Conservation (phyloP, 805 yeast genomes). For the Saccharomycopsis sp. region DNA sequence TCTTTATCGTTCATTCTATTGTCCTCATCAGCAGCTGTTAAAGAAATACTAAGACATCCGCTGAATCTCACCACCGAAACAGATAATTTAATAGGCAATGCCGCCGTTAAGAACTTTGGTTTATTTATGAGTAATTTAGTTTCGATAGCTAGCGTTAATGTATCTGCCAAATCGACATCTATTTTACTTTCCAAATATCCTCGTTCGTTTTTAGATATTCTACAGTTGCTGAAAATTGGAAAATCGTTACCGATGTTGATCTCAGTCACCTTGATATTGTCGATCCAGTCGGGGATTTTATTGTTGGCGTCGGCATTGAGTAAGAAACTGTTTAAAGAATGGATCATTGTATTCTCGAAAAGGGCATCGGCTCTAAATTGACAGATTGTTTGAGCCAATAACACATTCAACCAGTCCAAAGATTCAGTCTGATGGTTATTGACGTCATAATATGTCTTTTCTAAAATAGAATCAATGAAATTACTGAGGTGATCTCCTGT, state of each 20-base stretch:
- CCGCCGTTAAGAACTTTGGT: constrained; percentile 80
- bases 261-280: constrained; percentile 71
- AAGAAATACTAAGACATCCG: constrained; percentile 81
- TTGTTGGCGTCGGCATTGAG: constrained; percentile 37
- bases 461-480: constrained; percentile 51
- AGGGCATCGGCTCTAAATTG: constrained; percentile 88
- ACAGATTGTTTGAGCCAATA: constrained; percentile 83
- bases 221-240: constrained; percentile 91
- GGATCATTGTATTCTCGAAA: constrained; percentile 74
- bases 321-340: constrained; percentile 65
- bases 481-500: constrained; percentile 19
- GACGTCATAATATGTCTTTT: constrained; percentile 89
- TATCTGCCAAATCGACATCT: constrained; percentile 84
- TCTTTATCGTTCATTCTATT: constrained; percentile 23
- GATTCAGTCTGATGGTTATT: constrained; percentile 84
- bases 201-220: constrained; percentile 50
- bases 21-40: constrained; percentile 27
- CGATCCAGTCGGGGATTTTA: constrained; percentile 74
- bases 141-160: constrained; percentile 78
- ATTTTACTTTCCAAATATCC: constrained; percentile 74
- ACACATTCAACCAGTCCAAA: constrained; percentile 93
- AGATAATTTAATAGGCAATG: constrained; percentile 74
- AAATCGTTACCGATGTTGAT: constrained; percentile 91
- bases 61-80: constrained; percentile 89
- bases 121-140: constrained; percentile 73